phyloP scores from a whole-genome alignment of 345 rosid genomes.

The Eucalyptus albens region DNA sequence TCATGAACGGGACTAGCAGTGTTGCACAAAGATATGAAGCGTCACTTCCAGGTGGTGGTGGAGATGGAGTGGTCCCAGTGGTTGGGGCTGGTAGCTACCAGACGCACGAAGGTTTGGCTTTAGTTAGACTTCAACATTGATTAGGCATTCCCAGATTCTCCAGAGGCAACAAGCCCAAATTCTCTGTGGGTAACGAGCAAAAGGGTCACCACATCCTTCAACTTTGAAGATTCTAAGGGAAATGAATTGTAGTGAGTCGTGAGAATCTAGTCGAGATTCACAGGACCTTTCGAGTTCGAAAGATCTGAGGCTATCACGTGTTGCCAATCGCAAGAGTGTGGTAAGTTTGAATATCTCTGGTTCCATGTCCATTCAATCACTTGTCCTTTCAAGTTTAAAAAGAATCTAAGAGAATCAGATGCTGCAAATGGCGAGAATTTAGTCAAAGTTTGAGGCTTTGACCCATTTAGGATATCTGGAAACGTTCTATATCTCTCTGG shows the following conservation, averaged over 20 bases:
- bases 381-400: neutral
- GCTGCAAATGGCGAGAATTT: neutral
- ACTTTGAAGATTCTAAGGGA: too few relatives aligned
- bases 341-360: neutral
- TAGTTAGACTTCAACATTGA: too few relatives aligned
- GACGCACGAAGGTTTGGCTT: fast-evolving
- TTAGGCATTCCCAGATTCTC: neutral
- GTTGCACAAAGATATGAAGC: neutral
- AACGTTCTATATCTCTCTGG: too few relatives aligned
- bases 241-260: too few relatives aligned
- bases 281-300: too few relatives aligned
- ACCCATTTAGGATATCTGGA: too few relatives aligned
- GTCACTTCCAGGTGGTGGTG: neutral
- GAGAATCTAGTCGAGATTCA: too few relatives aligned
- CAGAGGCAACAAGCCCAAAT: too few relatives aligned
- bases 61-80: neutral
- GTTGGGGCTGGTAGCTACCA: neutral
- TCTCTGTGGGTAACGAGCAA: too few relatives aligned
- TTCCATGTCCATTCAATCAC: neutral
- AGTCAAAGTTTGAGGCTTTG: neutral
- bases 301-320: too few relatives aligned
- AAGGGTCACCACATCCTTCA: too few relatives aligned
- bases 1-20: neutral
- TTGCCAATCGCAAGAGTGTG: too few relatives aligned
- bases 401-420: neutral